A percentile compares a stretch with the other conserved stretches of the same genome.
These are phyloP conservation scores for Lasiosphaeriaceae sp. DNA, from an alignment of 495 filamentous ascomycete genomes.

Conservation along the genomic window DNA sequence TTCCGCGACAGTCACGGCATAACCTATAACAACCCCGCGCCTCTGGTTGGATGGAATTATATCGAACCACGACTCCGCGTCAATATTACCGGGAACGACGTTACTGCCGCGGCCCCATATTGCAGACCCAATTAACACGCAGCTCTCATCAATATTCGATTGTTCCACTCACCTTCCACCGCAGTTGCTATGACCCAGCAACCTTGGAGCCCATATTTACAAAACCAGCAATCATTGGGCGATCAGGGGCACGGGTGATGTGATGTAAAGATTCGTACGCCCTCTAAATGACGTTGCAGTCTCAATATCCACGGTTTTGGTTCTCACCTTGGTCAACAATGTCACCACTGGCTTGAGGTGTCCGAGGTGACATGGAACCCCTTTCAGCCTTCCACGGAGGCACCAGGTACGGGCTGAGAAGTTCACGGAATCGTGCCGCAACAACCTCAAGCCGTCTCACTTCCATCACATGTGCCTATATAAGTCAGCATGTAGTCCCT, in stretches of 20 bases:
- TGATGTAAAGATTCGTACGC: slow-evolving; percentile 3
- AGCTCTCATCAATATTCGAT: background rate
- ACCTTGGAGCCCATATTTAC: background rate
- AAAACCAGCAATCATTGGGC: background rate
- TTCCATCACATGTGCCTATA: background rate
- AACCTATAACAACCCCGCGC: background rate
- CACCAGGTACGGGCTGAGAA: background rate
- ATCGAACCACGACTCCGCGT: background rate
- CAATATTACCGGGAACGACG: slow-evolving; percentile 9
- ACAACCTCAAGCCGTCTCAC: background rate
- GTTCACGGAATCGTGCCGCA: background rate
- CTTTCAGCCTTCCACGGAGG: background rate
- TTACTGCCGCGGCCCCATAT: slow-evolving; percentile 6
- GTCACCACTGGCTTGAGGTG: background rate
- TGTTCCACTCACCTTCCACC: slow-evolving; percentile 9
- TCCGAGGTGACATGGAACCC: background rate
- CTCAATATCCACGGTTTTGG: slow-evolving; percentile 7
- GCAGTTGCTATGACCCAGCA: background rate
- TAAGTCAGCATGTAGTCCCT: background rate
- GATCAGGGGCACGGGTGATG: background rate
- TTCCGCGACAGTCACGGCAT: background rate
- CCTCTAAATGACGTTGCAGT: slow-evolving; percentile 6
- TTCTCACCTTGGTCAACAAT: background rate
- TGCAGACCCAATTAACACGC: slow-evolving; percentile 3
- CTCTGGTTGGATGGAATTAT: background rate